Base-by-base conservation (phyloP, 2,329 filamentous ascomycete species). In the Paramyrothecium roridum region DNA sequence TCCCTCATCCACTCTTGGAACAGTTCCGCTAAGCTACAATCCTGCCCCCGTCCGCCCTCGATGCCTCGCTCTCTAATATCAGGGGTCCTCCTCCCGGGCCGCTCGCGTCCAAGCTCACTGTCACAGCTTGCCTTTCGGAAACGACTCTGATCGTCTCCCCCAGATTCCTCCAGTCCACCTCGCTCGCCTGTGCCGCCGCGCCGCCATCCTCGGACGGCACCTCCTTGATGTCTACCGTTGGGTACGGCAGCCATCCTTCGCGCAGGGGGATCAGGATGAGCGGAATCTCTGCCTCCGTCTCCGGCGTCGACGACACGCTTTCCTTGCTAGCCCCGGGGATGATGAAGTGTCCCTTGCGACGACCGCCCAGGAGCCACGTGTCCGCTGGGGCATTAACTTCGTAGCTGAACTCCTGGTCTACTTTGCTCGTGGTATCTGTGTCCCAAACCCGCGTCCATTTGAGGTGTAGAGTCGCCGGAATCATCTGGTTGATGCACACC, bases 291-390 rank as follows among this genome's bases (percentile, higher is more conserved):
- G 80, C 78, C 62, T 84, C 80, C 1, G 76, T 80, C 58, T 82
- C 79, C 17, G 77, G 72, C 2, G 76, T 70, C 8, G 76, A 77
- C 8, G 76, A 77, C 26, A 70, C 68, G 20, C 71, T 58, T 56
- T 80, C 76, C 23, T 75, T 72, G 11, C 64, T 62, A 13, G 67
- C 67, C 3, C 64, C 62, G 0, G 83, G 79, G 30, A 87, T 84
- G 8, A 81, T 81, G 65, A 96, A 96, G 65, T 91, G 89, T 0
- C 88, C 90, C 60, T 90, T 89, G 50, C 90, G 82, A 47, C 88
- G 85, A 0, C 93, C 93, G 21, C 91, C 93, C 3, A 98, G 76
- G 2, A 97, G 82, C 93, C 93, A 98, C 0, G 84, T 80, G 43
- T 93, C 91, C 2, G 82, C 75, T 17, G 86, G 84, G 1, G 88